Conservation (phyloP, 306 rosid species). For the Hippophae tibetana region DNA sequence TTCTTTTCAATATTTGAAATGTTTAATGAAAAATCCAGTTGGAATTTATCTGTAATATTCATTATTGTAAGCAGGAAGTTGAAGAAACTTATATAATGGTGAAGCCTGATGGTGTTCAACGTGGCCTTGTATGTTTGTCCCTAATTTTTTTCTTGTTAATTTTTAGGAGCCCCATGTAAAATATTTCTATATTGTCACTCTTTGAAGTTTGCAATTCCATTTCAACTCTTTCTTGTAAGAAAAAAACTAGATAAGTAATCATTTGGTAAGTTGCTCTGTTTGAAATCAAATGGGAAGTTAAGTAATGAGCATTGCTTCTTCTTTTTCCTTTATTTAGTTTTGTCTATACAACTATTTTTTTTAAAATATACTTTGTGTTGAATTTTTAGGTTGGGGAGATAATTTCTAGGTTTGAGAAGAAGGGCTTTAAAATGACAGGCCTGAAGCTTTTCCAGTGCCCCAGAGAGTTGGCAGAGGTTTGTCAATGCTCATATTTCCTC, state of each 20-base stretch:
- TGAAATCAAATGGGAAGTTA: neutral
- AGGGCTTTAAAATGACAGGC: conserved; percentile 88
- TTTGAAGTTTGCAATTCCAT: no score
- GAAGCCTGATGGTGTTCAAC: conserved; percentile 97
- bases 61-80: conserved; percentile 49
- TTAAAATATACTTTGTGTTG: conserved; percentile 10
- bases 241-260: neutral
- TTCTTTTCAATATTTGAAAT: conserved; percentile 7
- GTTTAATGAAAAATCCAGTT: neutral
- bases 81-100: conserved; percentile 91
- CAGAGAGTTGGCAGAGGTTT: conserved; percentile 85
- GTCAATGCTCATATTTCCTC: conserved; percentile 21
- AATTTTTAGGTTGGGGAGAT: conserved; percentile 83
- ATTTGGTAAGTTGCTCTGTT: neutral
- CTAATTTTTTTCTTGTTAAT: conserved; percentile 7
- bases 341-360: no score
- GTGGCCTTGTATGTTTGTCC: conserved; percentile 62
- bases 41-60: conserved; percentile 1
- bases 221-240: no score
- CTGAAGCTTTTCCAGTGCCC: conserved; percentile 92
- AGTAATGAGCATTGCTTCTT: neutral
- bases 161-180: neutral
- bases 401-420: conserved; percentile 86
- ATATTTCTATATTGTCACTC: neutral
- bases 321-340: no score